Evolutionary conservation across 2,329 filamentous ascomycete genomes (phyloP).

Genomic region (Sordariomycetes sp.): DNA sequence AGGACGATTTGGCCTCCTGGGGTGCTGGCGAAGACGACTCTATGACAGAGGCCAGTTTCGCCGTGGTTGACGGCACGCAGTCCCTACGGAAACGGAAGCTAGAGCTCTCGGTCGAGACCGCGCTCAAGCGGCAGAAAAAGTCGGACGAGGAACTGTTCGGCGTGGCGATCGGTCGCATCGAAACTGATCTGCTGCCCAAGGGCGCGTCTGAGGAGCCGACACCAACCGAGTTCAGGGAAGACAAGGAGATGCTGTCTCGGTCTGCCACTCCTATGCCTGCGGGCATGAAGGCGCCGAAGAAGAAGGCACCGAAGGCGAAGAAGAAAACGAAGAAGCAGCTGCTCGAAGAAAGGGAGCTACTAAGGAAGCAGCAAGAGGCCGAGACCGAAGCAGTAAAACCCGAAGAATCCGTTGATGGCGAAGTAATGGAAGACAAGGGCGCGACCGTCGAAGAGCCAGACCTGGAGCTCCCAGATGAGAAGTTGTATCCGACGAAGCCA

Average conservation of each 20-base stretch:
- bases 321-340: conserved; percentile 73
- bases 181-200: conserved; percentile 37
- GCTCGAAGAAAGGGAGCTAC: conserved; percentile 56
- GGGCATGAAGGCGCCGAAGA: conserved; percentile 41
- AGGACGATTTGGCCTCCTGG: conserved; percentile 37
- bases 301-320: conserved; percentile 47
- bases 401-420: conserved; percentile 12
- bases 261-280: conserved; percentile 34
- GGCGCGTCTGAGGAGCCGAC: conserved; percentile 5
- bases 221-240: conserved; percentile 32
- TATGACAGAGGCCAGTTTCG: conserved; percentile 63
- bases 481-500: conserved; percentile 37
- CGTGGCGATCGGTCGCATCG: conserved; percentile 31
- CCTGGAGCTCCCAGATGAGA: conserved; percentile 26
- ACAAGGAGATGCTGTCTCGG: conserved; percentile 32
- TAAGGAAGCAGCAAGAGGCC: conserved; percentile 42
- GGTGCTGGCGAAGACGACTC: conserved; percentile 49
- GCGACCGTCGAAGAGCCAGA: conserved; percentile 14
- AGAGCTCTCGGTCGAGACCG: conserved; percentile 54
- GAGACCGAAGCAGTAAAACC: conserved; percentile 18
- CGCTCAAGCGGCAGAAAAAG: conserved; percentile 73
- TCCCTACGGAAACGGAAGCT: conserved; percentile 64
- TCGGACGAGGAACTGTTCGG: conserved; percentile 69
- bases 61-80: conserved; percentile 42
- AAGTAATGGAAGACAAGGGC: conserved; percentile 9